A percentile compares a stretch with the other conserved stretches of the same genome.
phyloP scores from a whole-genome alignment of 106 monocot genomes.

The Apostasia shenzhenica region DNA sequence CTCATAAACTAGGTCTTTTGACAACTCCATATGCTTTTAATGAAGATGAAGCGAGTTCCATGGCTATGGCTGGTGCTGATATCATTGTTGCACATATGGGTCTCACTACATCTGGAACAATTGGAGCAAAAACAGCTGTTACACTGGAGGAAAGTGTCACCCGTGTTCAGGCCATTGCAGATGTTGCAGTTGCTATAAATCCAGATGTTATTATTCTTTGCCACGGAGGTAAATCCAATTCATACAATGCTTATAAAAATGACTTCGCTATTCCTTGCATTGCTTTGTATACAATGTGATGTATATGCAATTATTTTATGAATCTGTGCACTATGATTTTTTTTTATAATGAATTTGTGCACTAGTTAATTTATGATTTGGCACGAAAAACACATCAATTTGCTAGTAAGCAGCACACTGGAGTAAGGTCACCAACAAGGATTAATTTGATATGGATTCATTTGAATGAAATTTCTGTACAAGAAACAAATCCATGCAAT shows the following conservation, averaged over 20 bases:
- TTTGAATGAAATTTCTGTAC: no score
- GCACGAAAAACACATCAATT: no score
- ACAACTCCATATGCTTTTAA: conserved; percentile 95
- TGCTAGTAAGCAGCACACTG: no score
- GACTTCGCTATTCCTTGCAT: no score
- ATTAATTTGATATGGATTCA: no score
- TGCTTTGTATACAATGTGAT: no score
- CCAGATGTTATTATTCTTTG: conserved; percentile 80
- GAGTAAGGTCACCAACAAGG: no score
- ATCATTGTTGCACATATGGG: conserved; percentile 97
- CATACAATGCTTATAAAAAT: neutral
- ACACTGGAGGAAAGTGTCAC: conserved; percentile 60
- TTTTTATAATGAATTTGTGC: no score
- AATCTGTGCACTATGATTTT: no score
- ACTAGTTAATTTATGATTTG: no score
- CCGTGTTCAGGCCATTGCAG: conserved; percentile 87
- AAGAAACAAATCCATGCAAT: no score
- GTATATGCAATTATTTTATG: no score
- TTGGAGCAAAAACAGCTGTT: conserved; percentile 79
- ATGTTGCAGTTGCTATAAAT: conserved; percentile 69
- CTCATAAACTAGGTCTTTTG: conserved; percentile 72
- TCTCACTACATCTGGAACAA: conserved; percentile 76
- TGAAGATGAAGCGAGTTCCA: conserved; percentile 59
- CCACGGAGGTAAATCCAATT: conserved; percentile 65
- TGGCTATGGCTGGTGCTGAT: conserved; percentile 85